Evolutionary conservation across 2,329 filamentous ascomycete genomes (phyloP), one percentile per base, ranked within the genome.

Genomic region (Thelonectria rubi): DNA sequence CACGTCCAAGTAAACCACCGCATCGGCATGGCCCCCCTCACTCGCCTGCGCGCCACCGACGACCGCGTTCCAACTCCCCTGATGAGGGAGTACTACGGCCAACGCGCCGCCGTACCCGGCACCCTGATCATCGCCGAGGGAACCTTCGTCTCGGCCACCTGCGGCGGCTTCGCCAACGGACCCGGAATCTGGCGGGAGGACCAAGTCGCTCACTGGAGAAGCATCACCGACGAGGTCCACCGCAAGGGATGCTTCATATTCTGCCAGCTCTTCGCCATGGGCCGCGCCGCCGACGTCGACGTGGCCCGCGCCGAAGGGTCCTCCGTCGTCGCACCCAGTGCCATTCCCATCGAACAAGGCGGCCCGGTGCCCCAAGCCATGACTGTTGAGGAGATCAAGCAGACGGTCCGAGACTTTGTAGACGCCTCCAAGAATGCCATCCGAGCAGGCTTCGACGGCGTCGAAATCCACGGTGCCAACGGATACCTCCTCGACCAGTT

Each of bases 371-470:
- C 90, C 1, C 85, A 83, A 54, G 86, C 83, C 4, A 86, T 94
- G 84, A 88, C 85, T 0, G 76, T 83, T 12, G 76, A 82, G 0
- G 89, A 93, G 24, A 93, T 94, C 53, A 77, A 87, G 49, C 74
- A 81, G 1, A 80, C 88, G 62, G 87, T 89, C 65, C 71, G 75
- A 0, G 85, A 85, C 0, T 92, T 83, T 73, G 84, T 80, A 0
- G 79, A 77, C 0, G 83, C 84, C 0, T 76, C 83, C 0, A 79
- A 81, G 65, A 81, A 86, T 10, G 84, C 90, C 0, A 74, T 91
- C 0, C 78, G 80, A 0, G 87, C 86, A 0, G 91, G 91, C 0
- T 89, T 90, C 32, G 91, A 94, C 68, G 88, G 86, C 0, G 85
- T 94, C 47, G 91, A 94, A 64, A 72, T 81, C 3, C 81, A 85